Evolutionary conservation across 352 stramenopile genomes (phyloP), one percentile per base, ranked within the genome.

Genomic region (Phytophthora boehmeriae): DNA sequence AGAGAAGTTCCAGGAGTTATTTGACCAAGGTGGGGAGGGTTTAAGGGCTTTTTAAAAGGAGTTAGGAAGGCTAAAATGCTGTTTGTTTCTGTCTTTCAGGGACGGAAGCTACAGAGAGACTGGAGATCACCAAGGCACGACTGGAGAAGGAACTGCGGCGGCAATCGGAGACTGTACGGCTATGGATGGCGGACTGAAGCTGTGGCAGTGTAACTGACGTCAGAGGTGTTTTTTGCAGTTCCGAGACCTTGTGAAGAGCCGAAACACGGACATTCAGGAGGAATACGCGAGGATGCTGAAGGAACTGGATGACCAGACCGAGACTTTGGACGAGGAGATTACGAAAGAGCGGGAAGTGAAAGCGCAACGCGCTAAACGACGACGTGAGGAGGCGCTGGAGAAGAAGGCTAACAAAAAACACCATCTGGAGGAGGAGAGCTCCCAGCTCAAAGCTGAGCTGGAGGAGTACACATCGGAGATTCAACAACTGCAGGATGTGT

Each of bases 211-310:
- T 5, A 27, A 16, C 34, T 63, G n/a, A 22, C 28, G 19, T 27
- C 32, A 41, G 22, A 25, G 22, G 1, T 34, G 20, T 61, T 30
- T 63, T 16, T 10, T 38, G 25, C 59, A 92, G 77, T 89, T 90
- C 48, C 75, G 64, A 17, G 73, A 87, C 11, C 63, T 90, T 6
- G 66, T 92, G 13, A 84, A 79, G 38, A 92, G 71, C 27, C 73
- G 83, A 54, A 92, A 92, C 45, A 84, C 66, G 4, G 80, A 88
- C 55, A 81, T 92, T 20, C 83, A 92, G 66, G 80, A 90, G 28
- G 78, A 89, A 53, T 92, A 89, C 45, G 75, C 79, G 42, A 80
- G 80, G 13, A 89, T 92, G 78, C 69, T 90, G 8, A 82, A 83
- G 51, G 79, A 90, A 41, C 59, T 90, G 32, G 83, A 92, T 16